Conservation (phyloP, 345 rosid genomes). For the Psidium guajava region DNA sequence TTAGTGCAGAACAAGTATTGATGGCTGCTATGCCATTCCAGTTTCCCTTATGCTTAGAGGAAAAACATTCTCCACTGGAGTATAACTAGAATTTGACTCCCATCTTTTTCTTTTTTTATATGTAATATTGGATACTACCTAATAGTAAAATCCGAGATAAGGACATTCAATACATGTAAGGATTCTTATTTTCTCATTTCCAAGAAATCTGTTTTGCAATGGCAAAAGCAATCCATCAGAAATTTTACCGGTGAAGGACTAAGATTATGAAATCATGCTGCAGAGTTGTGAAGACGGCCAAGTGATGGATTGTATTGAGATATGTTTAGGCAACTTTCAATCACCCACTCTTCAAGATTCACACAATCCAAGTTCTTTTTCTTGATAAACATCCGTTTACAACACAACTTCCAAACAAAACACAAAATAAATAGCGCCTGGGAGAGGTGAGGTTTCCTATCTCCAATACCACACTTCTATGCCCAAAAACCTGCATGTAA, state of each 20-base stretch:
- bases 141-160: background rate
- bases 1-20: background rate
- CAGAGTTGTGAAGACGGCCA: background rate
- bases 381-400: no score
- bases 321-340: constrained; percentile 10
- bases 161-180: background rate
- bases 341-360: constrained; percentile 9
- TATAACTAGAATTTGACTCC: background rate
- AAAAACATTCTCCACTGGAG: background rate
- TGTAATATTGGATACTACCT: background rate
- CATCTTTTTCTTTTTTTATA: background rate
- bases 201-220: background rate
- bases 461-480: no score
- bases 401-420: no score
- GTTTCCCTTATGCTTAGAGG: background rate
- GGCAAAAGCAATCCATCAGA: background rate
- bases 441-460: no score
- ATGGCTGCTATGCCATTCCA: background rate
- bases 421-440: no score
- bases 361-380: background rate
- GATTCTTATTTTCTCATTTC: background rate
- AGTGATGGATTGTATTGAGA: constrained; percentile 12
- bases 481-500: no score
- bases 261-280: background rate
- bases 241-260: background rate